Base-by-base conservation (phyloP, 768 basidiomycete species). In the Guyanaporus albipodus region DNA sequence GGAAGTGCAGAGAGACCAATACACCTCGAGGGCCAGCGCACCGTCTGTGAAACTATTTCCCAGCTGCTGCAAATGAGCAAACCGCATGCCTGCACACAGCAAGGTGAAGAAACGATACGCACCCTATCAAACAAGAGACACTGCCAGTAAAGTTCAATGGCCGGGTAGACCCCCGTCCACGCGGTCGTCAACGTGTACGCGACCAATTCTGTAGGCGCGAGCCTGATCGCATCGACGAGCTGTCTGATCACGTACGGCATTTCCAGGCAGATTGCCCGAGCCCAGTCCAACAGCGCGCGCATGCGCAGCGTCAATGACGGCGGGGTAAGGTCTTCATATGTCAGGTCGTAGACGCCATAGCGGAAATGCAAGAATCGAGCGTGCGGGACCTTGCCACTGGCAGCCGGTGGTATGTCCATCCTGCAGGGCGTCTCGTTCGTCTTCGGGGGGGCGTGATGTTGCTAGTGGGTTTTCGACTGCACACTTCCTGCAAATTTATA, bases 121-220 rank as follows among this genome's bases (percentile, higher is more conserved):
- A 61, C 57, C 46, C 23, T 49, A 18, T 65, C 56, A 29, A 74
- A 50, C 21, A 73, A 53, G 28, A 58, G 22, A 26, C 64, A 62
- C 2, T 67, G 57, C 22, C 70, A 53, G 42, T 63, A 70, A 10
- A 75, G 55, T 5, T 68, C 65, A 11, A 73, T 38, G 2, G 68
- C 69, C 2, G 67, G 58, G n/a, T 64, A 55, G 14, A 66, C 24
- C 27, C 67, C 54, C 14, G 49, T 33, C 70, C 70, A 70, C 6
- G 67, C 9, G 17, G 54, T 55, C 14, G 59, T 64, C 4, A 62
- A 29, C 28, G 69, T 45, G 40, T 69, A 69, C 2, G 35, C 38
- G 9, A 40, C 23, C 15, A 63, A 50, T 12, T 50, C 31, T 10
- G 4, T 35, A 4, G 63, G 63, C 1, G 61, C 63, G 17, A 65